Conservation (phyloP, 2,329 filamentous ascomycete genomes). For the Thelonectria discophora region DNA sequence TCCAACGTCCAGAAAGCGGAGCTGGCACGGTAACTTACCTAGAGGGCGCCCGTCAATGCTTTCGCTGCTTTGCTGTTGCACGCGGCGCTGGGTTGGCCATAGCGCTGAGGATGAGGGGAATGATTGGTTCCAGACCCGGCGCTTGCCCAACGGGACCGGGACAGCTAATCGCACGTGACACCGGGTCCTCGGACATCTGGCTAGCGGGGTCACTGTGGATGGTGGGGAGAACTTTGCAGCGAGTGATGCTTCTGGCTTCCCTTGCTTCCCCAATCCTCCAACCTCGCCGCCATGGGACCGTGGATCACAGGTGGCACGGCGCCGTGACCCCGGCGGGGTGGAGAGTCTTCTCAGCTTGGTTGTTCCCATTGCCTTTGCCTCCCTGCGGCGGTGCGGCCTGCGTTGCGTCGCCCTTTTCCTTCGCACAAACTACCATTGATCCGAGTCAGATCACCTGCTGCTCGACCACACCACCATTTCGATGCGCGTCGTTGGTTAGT, state of each 20-base stretch:
- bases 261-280: constrained; percentile 5
- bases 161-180: not conserved
- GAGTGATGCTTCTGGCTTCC: constrained; percentile 10
- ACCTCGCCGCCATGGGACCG: constrained; percentile 19
- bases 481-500: not conserved
- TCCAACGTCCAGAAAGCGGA: constrained; percentile 1
- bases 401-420: not conserved
- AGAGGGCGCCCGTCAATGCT: not conserved
- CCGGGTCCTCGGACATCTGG: constrained; percentile 17
- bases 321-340: not conserved
- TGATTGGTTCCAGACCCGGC: constrained; percentile 13
- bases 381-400: not conserved
- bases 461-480: not conserved
- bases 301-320: constrained; percentile 31
- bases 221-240: constrained; percentile 1
- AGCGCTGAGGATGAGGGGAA: constrained; percentile 2
- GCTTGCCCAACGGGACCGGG: constrained; percentile 1
- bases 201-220: constrained; percentile 8
- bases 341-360: constrained; percentile 22
- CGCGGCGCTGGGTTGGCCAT: constrained; percentile 17
- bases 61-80: not conserved
- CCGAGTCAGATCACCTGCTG: constrained; percentile 1
- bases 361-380: constrained; percentile 19
- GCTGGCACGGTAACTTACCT: not conserved
- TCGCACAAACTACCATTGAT: too few relatives aligned